A percentile compares a stretch with the other conserved stretches of the same genome.
phyloP scores from a whole-genome alignment of 2,329 filamentous ascomycete genomes.

The Trichoderma cornu-damae region DNA sequence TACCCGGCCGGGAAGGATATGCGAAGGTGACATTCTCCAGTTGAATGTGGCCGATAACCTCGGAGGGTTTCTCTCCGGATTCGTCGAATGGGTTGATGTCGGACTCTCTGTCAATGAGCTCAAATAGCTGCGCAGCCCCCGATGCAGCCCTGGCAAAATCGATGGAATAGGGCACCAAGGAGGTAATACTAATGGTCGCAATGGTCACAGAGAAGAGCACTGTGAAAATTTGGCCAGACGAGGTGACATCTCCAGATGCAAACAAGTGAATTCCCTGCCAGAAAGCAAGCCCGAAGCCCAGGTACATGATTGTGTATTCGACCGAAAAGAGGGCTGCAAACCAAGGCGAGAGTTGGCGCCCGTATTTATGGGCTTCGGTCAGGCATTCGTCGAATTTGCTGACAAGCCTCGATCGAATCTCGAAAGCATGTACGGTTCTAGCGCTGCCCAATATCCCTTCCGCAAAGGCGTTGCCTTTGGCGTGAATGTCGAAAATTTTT shows the following conservation, averaged over 20 bases:
- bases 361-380: constrained; percentile 32
- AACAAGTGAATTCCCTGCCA: constrained; percentile 42
- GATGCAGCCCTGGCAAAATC: constrained; percentile 37
- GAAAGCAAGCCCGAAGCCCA: constrained; percentile 41
- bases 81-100: constrained; percentile 34
- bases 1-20: constrained; percentile 42
- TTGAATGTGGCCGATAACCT: constrained; percentile 33
- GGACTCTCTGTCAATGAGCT: constrained; percentile 36
- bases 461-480: constrained; percentile 33
- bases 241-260: constrained; percentile 33
- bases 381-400: constrained; percentile 38
- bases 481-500: constrained; percentile 33
- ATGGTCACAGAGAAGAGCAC: constrained; percentile 38
- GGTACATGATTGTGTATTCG: constrained; percentile 40
- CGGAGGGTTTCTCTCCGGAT: constrained; percentile 29
- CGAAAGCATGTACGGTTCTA: constrained; percentile 41
- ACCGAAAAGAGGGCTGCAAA: constrained; percentile 37
- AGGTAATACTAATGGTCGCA: constrained; percentile 34
- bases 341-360: constrained; percentile 36
- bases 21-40: constrained; percentile 40
- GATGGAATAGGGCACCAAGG: constrained; percentile 35
- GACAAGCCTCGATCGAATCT: constrained; percentile 36
- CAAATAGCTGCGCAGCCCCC: constrained; percentile 34
- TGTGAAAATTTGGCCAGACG: constrained; percentile 38
- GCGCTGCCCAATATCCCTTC: constrained; percentile 37